Conservation (phyloP, 371 early-diverging fungal species). For the Mucor sp. region DNA sequence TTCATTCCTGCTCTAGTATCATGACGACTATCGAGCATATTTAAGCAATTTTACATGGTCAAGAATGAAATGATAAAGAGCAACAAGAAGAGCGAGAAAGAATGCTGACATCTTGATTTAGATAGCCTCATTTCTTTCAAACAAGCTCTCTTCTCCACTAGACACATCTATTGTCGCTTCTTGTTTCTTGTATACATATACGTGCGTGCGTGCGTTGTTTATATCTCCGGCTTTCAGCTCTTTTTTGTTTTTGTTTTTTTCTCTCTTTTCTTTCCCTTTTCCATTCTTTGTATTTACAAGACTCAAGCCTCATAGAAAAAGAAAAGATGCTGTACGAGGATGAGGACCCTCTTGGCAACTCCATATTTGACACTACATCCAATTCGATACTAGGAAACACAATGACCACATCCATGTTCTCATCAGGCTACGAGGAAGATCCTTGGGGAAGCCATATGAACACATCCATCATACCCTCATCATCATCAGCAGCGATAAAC, state of each 20-base stretch:
- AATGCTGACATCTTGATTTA: too few species aligned
- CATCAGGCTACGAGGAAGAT: constrained; percentile 35
- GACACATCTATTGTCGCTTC: too few species aligned
- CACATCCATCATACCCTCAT: not conserved
- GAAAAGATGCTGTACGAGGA: constrained; percentile 29
- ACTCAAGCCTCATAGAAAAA: not conserved
- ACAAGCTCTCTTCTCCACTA: too few species aligned
- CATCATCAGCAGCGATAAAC: not conserved
- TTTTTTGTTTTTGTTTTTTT: not conserved
- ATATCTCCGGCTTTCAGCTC: not conserved
- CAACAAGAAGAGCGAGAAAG: too few species aligned
- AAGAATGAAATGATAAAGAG: too few species aligned
- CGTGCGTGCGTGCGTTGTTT: not conserved
- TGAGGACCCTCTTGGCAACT: constrained; percentile 33
- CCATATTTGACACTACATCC: constrained; percentile 24
- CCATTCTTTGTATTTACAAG: not conserved
- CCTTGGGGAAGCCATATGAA: constrained; percentile 34
- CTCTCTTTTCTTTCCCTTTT: not conserved
- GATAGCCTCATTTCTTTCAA: too few species aligned
- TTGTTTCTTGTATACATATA: too few species aligned
- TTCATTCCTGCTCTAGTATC: too few species aligned
- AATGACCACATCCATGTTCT: constrained; percentile 30
- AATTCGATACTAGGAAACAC: constrained; percentile 24
- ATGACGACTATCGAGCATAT: too few species aligned
- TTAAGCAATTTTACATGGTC: too few species aligned